phyloP scores from a whole-genome alignment of 805 yeast species.

The Candida coleopterorum region DNA sequence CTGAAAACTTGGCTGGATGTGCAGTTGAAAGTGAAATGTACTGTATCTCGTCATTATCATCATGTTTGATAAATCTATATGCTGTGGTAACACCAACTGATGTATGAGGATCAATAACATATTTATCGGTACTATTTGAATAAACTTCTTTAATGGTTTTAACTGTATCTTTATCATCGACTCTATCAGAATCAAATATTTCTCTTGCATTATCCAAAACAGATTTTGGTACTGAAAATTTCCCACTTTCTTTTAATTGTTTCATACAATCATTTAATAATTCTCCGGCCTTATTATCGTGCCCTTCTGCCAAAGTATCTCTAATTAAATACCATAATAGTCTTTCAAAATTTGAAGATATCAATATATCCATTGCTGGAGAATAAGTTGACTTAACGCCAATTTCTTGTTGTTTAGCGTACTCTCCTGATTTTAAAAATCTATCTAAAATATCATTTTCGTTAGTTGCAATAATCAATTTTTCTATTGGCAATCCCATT shows the following conservation, averaged over 20 bases:
- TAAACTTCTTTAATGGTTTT: constrained; percentile 72
- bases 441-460: constrained; percentile 93
- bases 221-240: constrained; percentile 62
- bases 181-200: constrained; percentile 76
- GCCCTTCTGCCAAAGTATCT: constrained; percentile 51
- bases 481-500: constrained; percentile 91
- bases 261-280: constrained; percentile 72
- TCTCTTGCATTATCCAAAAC: constrained; percentile 62
- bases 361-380: constrained; percentile 98
- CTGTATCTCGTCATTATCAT: constrained; percentile 33
- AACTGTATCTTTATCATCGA: constrained; percentile 73
- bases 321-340: constrained; percentile 90
- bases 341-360: constrained; percentile 95
- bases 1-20: constrained; percentile 98
- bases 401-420: constrained; percentile 58
- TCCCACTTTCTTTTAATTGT: constrained; percentile 69
- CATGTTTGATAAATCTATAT: constrained; percentile 48
- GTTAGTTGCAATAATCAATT: constrained; percentile 90
- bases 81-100: constrained; percentile 90
- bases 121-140: constrained; percentile 52
- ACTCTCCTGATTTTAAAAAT: constrained; percentile 80
- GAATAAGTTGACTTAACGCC: constrained; percentile 81
- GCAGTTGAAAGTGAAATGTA: constrained; percentile 89
- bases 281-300: constrained; percentile 66
- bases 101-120: constrained; percentile 93